Evolutionary conservation across 208 protist species (phyloP).

Genomic region (Wallacemonas collosoma): DNA sequence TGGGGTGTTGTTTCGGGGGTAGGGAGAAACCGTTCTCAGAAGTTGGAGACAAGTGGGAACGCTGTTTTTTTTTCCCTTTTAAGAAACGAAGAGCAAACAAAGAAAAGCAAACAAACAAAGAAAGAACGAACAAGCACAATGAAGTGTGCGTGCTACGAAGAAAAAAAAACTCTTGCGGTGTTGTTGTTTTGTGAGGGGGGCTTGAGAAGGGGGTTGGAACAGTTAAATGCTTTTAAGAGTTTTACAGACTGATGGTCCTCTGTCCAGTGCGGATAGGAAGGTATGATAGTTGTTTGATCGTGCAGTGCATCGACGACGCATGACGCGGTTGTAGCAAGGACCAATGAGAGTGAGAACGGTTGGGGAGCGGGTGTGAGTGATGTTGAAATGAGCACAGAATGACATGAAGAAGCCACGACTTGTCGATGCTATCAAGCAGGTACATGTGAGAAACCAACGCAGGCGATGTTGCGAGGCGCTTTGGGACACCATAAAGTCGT

Average conservation of each 20-base stretch:
- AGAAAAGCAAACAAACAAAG: conserved; percentile 8
- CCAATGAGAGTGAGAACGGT: not conserved
- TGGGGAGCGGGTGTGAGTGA: not conserved
- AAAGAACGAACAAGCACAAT: not conserved
- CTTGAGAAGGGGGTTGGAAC: not conserved
- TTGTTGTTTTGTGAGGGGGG: not conserved
- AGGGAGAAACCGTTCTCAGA: too few relatives aligned
- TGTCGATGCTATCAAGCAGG: too few relatives aligned
- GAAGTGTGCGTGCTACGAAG: too few relatives aligned
- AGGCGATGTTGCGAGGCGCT: too few relatives aligned
- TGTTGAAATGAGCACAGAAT: not conserved
- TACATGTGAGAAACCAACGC: too few relatives aligned
- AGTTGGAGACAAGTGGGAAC: too few relatives aligned
- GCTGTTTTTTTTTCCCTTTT: too few relatives aligned
- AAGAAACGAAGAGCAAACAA: not conserved
- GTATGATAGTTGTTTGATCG: too few relatives aligned
- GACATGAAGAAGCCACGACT: not conserved
- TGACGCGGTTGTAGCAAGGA: not conserved
- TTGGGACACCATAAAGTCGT: too few relatives aligned
- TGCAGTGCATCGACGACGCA: too few relatives aligned
- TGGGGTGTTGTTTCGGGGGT: not conserved
- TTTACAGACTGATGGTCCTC: not conserved
- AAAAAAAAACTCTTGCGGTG: too few relatives aligned
- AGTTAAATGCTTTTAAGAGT: conserved; percentile 6
- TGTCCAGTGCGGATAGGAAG: not conserved